Base-by-base conservation (phyloP, 116 monocot species). In the Thalassia testudinum region DNA sequence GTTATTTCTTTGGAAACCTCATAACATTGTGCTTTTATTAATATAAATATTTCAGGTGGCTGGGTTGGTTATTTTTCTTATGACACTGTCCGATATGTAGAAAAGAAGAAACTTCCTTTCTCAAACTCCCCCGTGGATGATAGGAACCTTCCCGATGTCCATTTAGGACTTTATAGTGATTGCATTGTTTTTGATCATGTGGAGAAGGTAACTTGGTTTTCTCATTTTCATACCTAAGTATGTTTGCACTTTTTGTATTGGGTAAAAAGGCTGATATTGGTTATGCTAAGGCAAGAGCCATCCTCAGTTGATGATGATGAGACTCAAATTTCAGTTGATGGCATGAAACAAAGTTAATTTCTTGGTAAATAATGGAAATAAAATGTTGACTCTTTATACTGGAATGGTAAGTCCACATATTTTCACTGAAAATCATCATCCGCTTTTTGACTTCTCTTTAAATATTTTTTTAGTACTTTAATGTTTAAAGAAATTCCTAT, bases 1-100 rank as follows among this genome's bases (percentile, higher is more conserved):
- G 7, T 8, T 8, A 40, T 40, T 40, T 40, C 40, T 40, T 40
- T 14, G 11, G 14, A 40, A 40, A 40, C 11, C 11, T 40, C 14
- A 8, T 14, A 40, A 8, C 14, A 8, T 40, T 40, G 14, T 40
- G 40, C 11, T 8, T 40, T 40, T 40, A 40, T 40, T 40, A 14
- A 14, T 40, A 40, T 8, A 40, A 40, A 40, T 40, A 15, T 29
- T 72, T 16, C 67, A 91, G 93, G 93, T 53, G 93, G 93, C 26
- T 93, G 87, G 93, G 75, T 87, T 29, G 93, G 93, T 11, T 93
- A 83, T 59, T 93, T 87, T 53, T 93, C 93, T 19, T 93, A 93
- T 44, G 93, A 93, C 57, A 93, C 87, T 12, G 78, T 87, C 23
- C 74, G 93, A 21, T 93, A 83, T 65, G 83, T 70, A 15, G 93